Conservation (phyloP, 306 rosid species). For the Cyamopsis tetragonoloba region DNA sequence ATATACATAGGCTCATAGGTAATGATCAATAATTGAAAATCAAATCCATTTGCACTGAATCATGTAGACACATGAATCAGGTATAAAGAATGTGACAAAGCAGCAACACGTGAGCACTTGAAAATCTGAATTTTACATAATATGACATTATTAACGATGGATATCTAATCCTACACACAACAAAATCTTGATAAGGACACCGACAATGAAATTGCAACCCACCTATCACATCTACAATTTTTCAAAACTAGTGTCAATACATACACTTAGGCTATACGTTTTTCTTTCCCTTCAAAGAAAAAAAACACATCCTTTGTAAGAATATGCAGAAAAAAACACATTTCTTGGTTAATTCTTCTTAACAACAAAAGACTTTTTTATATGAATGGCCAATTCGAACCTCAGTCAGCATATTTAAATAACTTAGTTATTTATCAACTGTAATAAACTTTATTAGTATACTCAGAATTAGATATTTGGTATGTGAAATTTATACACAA, state of each 20-base stretch:
- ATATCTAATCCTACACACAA: slow-evolving; percentile 13
- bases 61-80: background rate
- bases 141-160: background rate
- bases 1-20: background rate
- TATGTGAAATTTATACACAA: too few species aligned
- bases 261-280: background rate
- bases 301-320: background rate
- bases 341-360: too few species aligned
- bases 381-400: too few species aligned
- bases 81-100: slow-evolving; percentile 7
- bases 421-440: too few species aligned
- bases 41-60: background rate
- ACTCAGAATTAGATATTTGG: too few species aligned
- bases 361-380: too few species aligned
- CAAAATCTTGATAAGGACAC: slow-evolving; percentile 2
- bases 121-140: background rate
- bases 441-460: too few species aligned
- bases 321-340: slow-evolving; percentile 8
- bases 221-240: slow-evolving; percentile 6
- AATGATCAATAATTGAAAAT: slow-evolving; percentile 14
- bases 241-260: background rate
- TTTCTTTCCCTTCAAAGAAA: slow-evolving; percentile 6
- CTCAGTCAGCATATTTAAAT: too few species aligned
- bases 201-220: slow-evolving; percentile 19
- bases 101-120: background rate